A percentile compares a stretch with the other conserved stretches of the same genome.
Evolutionary conservation across 441 rosid species (phyloP).

Genomic region (Erysimum cheiri): DNA sequence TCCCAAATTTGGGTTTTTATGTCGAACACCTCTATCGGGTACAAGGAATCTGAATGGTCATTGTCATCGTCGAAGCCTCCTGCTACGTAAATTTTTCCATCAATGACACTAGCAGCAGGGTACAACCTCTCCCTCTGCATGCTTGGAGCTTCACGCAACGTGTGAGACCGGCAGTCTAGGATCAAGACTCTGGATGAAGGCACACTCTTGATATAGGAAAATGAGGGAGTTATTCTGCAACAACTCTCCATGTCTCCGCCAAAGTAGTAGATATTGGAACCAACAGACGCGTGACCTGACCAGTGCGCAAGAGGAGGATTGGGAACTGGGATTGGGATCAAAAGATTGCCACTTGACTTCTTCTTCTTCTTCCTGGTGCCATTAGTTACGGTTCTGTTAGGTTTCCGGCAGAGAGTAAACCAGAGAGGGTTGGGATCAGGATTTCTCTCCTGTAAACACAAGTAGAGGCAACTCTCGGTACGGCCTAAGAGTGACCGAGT

Average conservation of each 20-base stretch:
- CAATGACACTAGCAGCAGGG: not conserved
- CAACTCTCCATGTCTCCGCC: no score
- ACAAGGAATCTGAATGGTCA: not conserved
- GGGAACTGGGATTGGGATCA: not conserved
- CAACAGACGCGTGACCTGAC: not conserved
- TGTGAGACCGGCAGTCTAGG: slow-evolving; percentile 5
- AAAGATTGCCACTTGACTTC: not conserved
- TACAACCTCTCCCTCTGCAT: not conserved
- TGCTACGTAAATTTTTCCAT: slow-evolving; percentile 10
- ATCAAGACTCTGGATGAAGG: slow-evolving; percentile 5
- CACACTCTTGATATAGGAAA: not conserved
- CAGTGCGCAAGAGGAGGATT: not conserved
- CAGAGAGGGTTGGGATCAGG: not conserved
- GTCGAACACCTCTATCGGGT: slow-evolving; percentile 7
- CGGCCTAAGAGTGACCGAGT: not conserved
- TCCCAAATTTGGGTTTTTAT: not conserved
- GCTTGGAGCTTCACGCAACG: slow-evolving; percentile 11
- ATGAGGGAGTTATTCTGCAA: no score
- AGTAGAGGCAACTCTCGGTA: slow-evolving; percentile 5
- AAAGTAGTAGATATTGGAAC: not conserved
- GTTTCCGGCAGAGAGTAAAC: slow-evolving; percentile 21
- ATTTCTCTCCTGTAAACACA: not conserved
- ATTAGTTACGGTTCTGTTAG: not conserved
- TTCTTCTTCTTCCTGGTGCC: not conserved
- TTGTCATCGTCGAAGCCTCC: not conserved